Base-by-base conservation (phyloP, 2,329 filamentous ascomycete genomes). In the Allantophomopsis lycopodina region DNA sequence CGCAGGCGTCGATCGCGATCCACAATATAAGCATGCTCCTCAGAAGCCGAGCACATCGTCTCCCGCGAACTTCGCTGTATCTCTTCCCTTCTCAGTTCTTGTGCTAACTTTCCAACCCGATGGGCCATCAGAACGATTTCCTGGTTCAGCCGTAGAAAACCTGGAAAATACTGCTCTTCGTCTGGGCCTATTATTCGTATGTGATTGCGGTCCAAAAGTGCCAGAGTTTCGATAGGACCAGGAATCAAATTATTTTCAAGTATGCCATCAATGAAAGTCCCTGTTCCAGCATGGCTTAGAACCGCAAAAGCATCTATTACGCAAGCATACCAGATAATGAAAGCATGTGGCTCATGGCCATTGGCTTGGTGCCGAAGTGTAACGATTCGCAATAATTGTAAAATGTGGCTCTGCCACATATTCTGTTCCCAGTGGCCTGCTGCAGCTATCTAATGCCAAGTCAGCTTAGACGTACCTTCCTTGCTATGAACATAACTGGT, bases 301-400 rank as follows among this genome's bases (percentile, higher is more conserved):
- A 71, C 60, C 12, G 68, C 68, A 45, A 73, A 66, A n/a, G 71
- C 56, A 46, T 76, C 72, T 35, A 76, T 64, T 40, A 62, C 62
- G 47, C 64, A 66, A 31, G 72, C 61, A 53, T 62, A 65, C 68
- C 70, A 73, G 13, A 73, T 51, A 5, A 74, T 59, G 45, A 68
- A 69, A 2, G 64, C 63, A 42, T 65, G 66, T 20, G 58, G 57
- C 44, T 71, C 68, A 3, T 51, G 55, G 8, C 58, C 57, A 41
- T 61, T 55, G n/a, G 60, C 53, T n/a, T 64, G 55, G 17, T 56
- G 60, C 42, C 71, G 60, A 41, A 70, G 59, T 17, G 65, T 51
- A 2, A 66, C 59, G 35, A 74, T 68, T 38, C 63, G 62, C 7
- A 65, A 54, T 4, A 76, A 55, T 31, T 67, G 69, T 20, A 64